Percentiles rank a stretch among this genome's conserved stretches.
Conservation (phyloP, 108 stramenopile genomes). For the Cyclostephanos invisitatus region DNA sequence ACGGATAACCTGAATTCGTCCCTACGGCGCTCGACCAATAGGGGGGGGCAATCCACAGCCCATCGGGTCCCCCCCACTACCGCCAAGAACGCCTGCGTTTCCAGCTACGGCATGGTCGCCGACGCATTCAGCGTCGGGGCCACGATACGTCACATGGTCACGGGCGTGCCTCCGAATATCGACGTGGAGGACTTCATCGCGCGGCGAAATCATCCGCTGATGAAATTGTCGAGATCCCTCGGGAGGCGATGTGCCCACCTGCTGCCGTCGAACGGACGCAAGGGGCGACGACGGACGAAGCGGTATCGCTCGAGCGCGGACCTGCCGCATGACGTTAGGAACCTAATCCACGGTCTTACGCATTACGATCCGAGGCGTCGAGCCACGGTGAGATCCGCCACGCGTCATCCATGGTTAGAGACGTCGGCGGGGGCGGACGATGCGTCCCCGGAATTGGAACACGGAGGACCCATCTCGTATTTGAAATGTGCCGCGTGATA, state of each 20-base stretch:
- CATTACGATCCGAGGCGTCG: slow-evolving; percentile 25
- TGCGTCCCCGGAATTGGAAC: neutral
- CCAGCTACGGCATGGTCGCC: slow-evolving; percentile 87
- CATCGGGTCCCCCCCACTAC: slow-evolving; percentile 23
- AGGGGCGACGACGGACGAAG: slow-evolving; percentile 20
- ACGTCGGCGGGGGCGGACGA: neutral
- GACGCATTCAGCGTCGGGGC: slow-evolving; percentile 85
- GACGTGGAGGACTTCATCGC: slow-evolving; percentile 71
- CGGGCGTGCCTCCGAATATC: slow-evolving; percentile 78
- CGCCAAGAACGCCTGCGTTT: slow-evolving; percentile 66
- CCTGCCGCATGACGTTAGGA: slow-evolving; percentile 21
- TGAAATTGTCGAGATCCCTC: slow-evolving; percentile 25
- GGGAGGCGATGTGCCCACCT: no score
- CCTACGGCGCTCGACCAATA: slow-evolving; percentile 5
- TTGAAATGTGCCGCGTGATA: slow-evolving; percentile 10
- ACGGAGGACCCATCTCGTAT: slow-evolving; percentile 34
- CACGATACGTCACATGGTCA: slow-evolving; percentile 77
- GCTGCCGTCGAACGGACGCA: neutral
- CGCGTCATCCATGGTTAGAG: slow-evolving; percentile 20
- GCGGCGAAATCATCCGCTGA: slow-evolving; percentile 26
- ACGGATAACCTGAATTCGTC: slow-evolving; percentile 10
- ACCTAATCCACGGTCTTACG: slow-evolving; percentile 31
- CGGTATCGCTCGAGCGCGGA: slow-evolving; percentile 26
- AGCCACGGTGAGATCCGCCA: slow-evolving; percentile 34
- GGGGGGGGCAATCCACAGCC: neutral